Base-by-base conservation (phyloP, 2,329 filamentous ascomycete genomes). In the Fusarium equiseti region DNA sequence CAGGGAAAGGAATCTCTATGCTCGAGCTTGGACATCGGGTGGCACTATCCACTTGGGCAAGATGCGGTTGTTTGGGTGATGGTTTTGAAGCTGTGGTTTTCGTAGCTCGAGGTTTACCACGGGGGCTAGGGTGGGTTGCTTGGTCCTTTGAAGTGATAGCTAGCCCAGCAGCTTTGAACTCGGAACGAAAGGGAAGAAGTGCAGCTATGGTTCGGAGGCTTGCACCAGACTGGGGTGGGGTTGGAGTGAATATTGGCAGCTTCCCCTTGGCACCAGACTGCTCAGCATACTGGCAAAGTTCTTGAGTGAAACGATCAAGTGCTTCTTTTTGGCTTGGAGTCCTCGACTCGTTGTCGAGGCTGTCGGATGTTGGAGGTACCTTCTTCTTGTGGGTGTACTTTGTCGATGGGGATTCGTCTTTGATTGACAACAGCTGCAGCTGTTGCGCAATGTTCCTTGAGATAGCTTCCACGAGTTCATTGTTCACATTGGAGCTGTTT, bases 151-250 rank as follows among this genome's bases (percentile, higher is more conserved):
- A 88, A 13, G 88, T 89, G 2, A 89, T 84, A 3, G 87, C 86
- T 52, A 90, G 80, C 3, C 87, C 86, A 57, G 85, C 87, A 60
- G 82, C 82, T 59, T 79, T 79, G 66, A 90, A 88, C 64, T 89
- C 83, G 6, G 83, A 79, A 49, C 82, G 83, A 71, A 85, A 89
- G 4, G 87, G 87, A 27, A 88, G 74, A 5, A 89, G 77, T 31
- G 84, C 85, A 27, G 83, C 81, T 20, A 89, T 80, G 3, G 88
- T 89, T 63, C 83, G 82, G 48, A 84, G 77, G 44, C 83, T 88
- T 51, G 76, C 71, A n/a, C 76, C 79, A 5, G 84, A 84, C 15
- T 80, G 79, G 2, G 81, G 70, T 32, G 64, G 79, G 51, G 82
- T 83, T 7, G 84, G 79, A 2, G 82, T 83, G 13, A 80, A 79